Percentiles rank a stretch among this genome's conserved stretches.
These are phyloP conservation scores for Apophysomyces variabilis DNA, from an alignment of 371 early-diverging fungal genomes.

Conservation along the genomic window DNA sequence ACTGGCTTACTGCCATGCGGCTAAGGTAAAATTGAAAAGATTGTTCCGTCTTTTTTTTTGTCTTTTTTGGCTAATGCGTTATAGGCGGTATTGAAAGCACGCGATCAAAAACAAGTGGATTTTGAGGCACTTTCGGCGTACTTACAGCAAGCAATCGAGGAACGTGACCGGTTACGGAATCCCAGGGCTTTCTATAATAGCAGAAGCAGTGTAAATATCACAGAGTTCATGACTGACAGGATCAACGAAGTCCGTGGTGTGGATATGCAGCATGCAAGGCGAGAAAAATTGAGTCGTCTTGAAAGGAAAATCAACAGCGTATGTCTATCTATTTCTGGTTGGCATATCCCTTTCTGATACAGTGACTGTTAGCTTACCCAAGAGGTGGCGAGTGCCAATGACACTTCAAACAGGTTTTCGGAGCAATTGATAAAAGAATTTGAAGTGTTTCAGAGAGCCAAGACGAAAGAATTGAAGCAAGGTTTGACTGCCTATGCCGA, in stretches of 20 bases:
- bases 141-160: conserved; percentile 67
- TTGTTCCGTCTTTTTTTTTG: neutral
- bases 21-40: conserved; percentile 60
- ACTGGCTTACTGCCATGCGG: conserved; percentile 83
- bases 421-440: conserved; percentile 80
- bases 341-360: neutral
- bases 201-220: conserved; percentile 61
- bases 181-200: conserved; percentile 46
- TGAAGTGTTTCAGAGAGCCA: conserved; percentile 77
- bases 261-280: conserved; percentile 74
- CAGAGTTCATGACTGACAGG: conserved; percentile 82
- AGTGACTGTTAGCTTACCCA: conserved; percentile 65
- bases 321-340: neutral
- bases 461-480: conserved; percentile 79
- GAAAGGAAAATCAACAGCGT: conserved; percentile 76
- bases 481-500: conserved; percentile 75
- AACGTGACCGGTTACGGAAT: conserved; percentile 64
- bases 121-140: conserved; percentile 84
- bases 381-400: conserved; percentile 74
- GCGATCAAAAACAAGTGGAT: conserved; percentile 94
- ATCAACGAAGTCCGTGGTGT: conserved; percentile 83
- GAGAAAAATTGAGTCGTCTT: conserved; percentile 72
- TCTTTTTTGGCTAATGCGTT: neutral
- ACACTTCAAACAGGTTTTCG: conserved; percentile 75
- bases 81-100: conserved; percentile 72